Conservation (phyloP, 2,329 filamentous ascomycete species). For the Blumeriella jaapii region DNA sequence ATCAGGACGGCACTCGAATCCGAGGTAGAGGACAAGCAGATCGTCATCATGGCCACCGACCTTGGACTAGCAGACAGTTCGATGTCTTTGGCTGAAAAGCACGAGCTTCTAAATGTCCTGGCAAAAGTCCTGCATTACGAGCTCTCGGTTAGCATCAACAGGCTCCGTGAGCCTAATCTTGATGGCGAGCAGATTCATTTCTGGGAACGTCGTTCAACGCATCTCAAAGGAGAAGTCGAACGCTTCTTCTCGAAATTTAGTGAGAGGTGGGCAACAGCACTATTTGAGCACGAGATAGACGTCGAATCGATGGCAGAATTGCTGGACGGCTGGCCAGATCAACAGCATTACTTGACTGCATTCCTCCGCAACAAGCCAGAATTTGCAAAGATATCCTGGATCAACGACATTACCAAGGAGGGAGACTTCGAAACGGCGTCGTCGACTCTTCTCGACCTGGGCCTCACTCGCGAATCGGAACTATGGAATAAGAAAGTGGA, state of each 20-base stretch:
- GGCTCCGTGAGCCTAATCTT: constrained; percentile 5
- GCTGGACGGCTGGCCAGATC: constrained; percentile 60
- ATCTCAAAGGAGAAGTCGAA: constrained; percentile 24
- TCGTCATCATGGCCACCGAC: constrained; percentile 33
- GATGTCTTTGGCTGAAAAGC: constrained; percentile 49
- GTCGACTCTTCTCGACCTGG: constrained; percentile 57
- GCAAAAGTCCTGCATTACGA: constrained; percentile 34
- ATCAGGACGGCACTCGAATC: constrained; percentile 34
- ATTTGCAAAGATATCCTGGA: constrained; percentile 78
- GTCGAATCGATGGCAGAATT: constrained; percentile 55
- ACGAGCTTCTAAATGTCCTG: constrained; percentile 50
- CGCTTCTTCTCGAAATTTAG: constrained; percentile 40
- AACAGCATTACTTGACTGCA: constrained; percentile 57
- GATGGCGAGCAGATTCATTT: constrained; percentile 5
- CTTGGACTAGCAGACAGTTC: constrained; percentile 46
- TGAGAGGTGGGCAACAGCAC: constrained; percentile 48
- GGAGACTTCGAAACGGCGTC: constrained; percentile 65
- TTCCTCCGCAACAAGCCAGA: constrained; percentile 65
- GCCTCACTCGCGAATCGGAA: constrained; percentile 60
- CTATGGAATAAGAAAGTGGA: constrained; percentile 92
- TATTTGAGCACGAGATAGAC: constrained; percentile 68
- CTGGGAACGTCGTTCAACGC: constrained; percentile 3
- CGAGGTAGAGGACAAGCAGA: constrained; percentile 33
- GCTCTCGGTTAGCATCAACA: constrained; percentile 8
- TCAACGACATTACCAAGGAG: constrained; percentile 77